These are phyloP conservation scores for Coleophoma eucalyptorum DNA, from an alignment of 2,329 filamentous ascomycete genomes.

Conservation along the genomic window DNA sequence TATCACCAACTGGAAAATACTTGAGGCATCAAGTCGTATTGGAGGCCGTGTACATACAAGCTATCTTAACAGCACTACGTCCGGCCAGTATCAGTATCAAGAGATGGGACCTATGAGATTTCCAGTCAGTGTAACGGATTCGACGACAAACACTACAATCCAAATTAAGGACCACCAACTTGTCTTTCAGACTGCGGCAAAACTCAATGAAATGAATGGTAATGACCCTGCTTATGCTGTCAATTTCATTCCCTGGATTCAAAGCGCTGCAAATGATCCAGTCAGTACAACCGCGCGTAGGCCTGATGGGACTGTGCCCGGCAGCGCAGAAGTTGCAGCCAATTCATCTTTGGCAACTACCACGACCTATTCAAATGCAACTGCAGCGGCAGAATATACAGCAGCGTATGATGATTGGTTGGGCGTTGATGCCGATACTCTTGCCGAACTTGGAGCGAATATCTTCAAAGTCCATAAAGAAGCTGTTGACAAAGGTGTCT, in stretches of 20 bases:
- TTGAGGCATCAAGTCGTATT: constrained; percentile 56
- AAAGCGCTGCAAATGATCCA: constrained; percentile 43
- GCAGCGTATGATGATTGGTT: constrained; percentile 10
- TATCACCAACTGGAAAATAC: constrained; percentile 50
- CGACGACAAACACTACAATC: constrained; percentile 27
- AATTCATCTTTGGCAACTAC: constrained; percentile 10
- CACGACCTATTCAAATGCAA: constrained; percentile 13
- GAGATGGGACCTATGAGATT: constrained; percentile 58
- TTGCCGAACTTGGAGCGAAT: constrained; percentile 47
- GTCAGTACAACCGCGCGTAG: constrained; percentile 9
- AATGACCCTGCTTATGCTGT: constrained; percentile 12
- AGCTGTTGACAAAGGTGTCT: constrained; percentile 65
- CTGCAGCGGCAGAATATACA: constrained; percentile 5
- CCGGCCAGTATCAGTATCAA: constrained; percentile 63
- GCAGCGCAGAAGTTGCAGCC: constrained; percentile 10
- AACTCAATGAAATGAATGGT: constrained; percentile 55
- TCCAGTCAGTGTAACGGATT: constrained; percentile 39
- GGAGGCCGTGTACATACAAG: constrained; percentile 62
- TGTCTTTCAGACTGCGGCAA: constrained; percentile 58
- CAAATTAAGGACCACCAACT: constrained; percentile 59
- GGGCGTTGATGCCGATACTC: constrained; percentile 2
- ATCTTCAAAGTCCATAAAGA: constrained; percentile 16
- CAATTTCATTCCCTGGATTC: constrained; percentile 52
- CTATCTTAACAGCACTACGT: constrained; percentile 51
- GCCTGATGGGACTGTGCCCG: constrained; percentile 13